These are phyloP conservation scores for Pelargonium nanum DNA, from an alignment of 345 rosid genomes.

Conservation along the genomic window DNA sequence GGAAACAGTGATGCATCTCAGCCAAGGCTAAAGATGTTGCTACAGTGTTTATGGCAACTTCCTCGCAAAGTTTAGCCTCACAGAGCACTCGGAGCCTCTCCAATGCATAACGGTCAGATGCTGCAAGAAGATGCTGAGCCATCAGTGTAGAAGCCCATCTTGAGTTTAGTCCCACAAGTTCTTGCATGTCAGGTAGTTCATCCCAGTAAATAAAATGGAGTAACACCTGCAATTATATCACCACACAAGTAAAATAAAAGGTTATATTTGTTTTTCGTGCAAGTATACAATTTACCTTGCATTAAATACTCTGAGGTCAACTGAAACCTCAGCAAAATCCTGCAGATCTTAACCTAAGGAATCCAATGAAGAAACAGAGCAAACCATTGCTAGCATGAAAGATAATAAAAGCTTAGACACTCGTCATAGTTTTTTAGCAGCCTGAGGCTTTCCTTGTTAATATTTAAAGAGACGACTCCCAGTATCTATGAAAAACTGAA, in stretches of 20 bases:
- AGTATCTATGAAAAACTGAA: no score
- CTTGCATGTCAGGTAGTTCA: slow-evolving; percentile 58
- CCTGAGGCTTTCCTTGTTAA: no score
- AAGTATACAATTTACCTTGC: no score
- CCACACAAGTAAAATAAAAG: neutral
- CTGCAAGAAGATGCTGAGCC: slow-evolving; percentile 74
- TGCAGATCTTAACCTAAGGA: no score
- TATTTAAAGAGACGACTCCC: no score
- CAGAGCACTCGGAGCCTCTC: slow-evolving; percentile 63
- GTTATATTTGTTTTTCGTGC: no score
- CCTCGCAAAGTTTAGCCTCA: slow-evolving; percentile 58
- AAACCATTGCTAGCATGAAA: no score
- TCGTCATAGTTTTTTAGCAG: no score
- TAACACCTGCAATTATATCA: slow-evolving; percentile 33
- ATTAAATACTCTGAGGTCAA: no score
- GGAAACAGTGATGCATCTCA: slow-evolving; percentile 70
- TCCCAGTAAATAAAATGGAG: slow-evolving; percentile 83
- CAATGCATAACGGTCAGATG: slow-evolving; percentile 69
- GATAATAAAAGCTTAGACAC: no score
- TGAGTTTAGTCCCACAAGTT: slow-evolving; percentile 44
- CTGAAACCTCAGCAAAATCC: no score
- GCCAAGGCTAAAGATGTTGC: slow-evolving; percentile 77
- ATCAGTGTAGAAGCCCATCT: slow-evolving; percentile 59
- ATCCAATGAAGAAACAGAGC: no score
- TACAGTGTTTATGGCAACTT: slow-evolving; percentile 57